Conservation (phyloP, 2,329 filamentous ascomycete genomes). For the Cladophialophora bantiana region DNA sequence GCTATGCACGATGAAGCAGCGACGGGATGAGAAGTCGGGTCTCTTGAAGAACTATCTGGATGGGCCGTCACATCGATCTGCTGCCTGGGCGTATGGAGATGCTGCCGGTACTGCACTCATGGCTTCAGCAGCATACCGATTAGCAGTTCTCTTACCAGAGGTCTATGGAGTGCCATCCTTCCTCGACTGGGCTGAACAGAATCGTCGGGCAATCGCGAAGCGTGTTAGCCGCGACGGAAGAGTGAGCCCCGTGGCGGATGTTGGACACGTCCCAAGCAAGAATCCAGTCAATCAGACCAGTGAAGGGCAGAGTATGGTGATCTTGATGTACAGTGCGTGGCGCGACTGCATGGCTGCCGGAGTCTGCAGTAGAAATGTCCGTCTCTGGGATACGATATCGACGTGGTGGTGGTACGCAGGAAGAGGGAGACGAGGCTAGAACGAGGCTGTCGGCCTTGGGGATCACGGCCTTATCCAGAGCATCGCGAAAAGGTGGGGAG, state of each 20-base stretch:
- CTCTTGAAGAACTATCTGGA: slow-evolving; percentile 58
- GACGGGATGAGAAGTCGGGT: slow-evolving; percentile 18
- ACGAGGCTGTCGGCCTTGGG: background rate
- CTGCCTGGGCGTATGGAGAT: slow-evolving; percentile 55
- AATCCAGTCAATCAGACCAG: slow-evolving; percentile 24
- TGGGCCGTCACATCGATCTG: slow-evolving; percentile 37
- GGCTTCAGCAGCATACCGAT: slow-evolving; percentile 54
- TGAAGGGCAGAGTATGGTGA: slow-evolving; percentile 36
- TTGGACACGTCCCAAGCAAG: slow-evolving; percentile 29
- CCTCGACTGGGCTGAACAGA: slow-evolving; percentile 53
- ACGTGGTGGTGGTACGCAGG: background rate
- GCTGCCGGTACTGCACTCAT: slow-evolving; percentile 58
- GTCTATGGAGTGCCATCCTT: slow-evolving; percentile 47
- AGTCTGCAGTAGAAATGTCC: slow-evolving; percentile 12
- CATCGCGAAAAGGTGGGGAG: slow-evolving; percentile 2
- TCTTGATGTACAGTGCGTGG: slow-evolving; percentile 35
- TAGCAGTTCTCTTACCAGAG: slow-evolving; percentile 52
- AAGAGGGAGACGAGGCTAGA: background rate
- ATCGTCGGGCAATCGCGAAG: slow-evolving; percentile 47
- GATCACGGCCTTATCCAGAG: background rate
- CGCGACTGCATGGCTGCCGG: slow-evolving; percentile 24
- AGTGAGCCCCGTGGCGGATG: slow-evolving; percentile 30
- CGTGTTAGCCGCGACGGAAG: slow-evolving; percentile 43
- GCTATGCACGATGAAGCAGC: slow-evolving; percentile 44
- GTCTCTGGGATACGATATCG: background rate